These are phyloP conservation scores for Carex sylvatica DNA, from an alignment of 202 grass and related monocot genomes.

Conservation along the genomic window DNA sequence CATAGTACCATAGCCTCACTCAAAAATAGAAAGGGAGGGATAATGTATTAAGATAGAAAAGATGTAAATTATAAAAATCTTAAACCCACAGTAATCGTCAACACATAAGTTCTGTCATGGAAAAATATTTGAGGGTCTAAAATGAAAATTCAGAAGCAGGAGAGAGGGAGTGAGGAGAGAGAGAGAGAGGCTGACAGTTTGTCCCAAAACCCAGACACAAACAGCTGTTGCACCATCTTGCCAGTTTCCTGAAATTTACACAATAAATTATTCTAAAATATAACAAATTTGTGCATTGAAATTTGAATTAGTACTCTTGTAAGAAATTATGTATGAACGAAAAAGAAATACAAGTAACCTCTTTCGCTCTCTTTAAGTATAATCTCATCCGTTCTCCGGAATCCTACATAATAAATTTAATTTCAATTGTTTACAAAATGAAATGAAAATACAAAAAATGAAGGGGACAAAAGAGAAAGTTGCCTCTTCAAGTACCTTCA, in stretches of 20 bases:
- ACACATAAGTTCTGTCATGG: background rate
- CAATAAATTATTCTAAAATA: background rate
- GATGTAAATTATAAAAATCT: background rate
- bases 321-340: slow-evolving; percentile 1
- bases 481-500: slow-evolving; percentile 55
- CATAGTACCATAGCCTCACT: no score
- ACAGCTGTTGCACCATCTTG: slow-evolving; percentile 97
- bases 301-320: background rate
- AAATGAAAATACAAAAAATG: background rate
- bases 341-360: slow-evolving; percentile 36
- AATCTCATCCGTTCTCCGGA: slow-evolving; percentile 59
- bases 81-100: background rate
- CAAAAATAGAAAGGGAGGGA: no score
- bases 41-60: background rate
- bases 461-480: background rate
- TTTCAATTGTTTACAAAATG: background rate
- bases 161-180: background rate
- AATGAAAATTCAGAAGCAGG: background rate
- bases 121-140: background rate
- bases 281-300: background rate
- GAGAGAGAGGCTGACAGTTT: slow-evolving; percentile 48
- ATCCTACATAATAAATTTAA: slow-evolving; percentile 41
- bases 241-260: slow-evolving; percentile 67
- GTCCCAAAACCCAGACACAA: slow-evolving; percentile 82
- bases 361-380: slow-evolving; percentile 84